A percentile compares a stretch with the other conserved stretches of the same genome.
phyloP scores from a whole-genome alignment of 2,329 filamentous ascomycete genomes.

The Fusarium sororula region DNA sequence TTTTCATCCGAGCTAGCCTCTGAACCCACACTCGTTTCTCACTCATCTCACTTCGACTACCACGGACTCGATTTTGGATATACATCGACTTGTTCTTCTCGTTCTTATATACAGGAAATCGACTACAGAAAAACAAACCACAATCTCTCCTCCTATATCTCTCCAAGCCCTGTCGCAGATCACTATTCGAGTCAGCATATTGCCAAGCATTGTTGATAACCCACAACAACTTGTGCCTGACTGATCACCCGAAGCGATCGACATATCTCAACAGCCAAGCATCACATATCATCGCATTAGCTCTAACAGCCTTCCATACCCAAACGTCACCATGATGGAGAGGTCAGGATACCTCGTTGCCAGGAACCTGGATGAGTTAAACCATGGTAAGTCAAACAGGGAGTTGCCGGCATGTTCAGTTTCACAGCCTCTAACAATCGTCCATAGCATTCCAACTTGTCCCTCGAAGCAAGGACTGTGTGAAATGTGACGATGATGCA shows the following conservation, averaged over 20 bases:
- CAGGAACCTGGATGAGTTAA: conserved; percentile 45
- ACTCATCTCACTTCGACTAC: conserved; percentile 30
- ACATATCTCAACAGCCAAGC: conserved; percentile 18
- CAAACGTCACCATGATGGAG: conserved; percentile 37
- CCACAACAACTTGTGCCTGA: conserved; percentile 15
- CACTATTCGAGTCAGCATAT: conserved; percentile 9
- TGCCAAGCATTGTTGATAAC: conserved; percentile 25
- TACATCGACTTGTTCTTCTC: background rate
- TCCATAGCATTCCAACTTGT: conserved; percentile 48
- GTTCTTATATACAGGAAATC: conserved; percentile 1
- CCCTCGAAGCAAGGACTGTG: conserved; percentile 54
- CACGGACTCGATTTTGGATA: conserved; percentile 17
- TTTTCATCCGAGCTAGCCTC: conserved; percentile 58
- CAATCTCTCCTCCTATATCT: conserved; percentile 2
- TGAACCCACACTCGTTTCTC: conserved; percentile 54
- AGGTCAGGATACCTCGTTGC: conserved; percentile 33
- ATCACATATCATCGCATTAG: conserved; percentile 11
- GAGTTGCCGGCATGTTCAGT: background rate
- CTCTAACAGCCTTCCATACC: background rate
- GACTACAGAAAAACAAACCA: background rate
- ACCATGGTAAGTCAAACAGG: conserved; percentile 41
- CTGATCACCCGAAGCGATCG: conserved; percentile 41
- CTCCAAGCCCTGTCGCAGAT: conserved; percentile 15
- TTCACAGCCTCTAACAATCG: conserved; percentile 13
- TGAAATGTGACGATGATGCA: conserved; percentile 56